phyloP scores from a whole-genome alignment of 495 filamentous ascomycete species.

The Talaromyces nanjingensis region DNA sequence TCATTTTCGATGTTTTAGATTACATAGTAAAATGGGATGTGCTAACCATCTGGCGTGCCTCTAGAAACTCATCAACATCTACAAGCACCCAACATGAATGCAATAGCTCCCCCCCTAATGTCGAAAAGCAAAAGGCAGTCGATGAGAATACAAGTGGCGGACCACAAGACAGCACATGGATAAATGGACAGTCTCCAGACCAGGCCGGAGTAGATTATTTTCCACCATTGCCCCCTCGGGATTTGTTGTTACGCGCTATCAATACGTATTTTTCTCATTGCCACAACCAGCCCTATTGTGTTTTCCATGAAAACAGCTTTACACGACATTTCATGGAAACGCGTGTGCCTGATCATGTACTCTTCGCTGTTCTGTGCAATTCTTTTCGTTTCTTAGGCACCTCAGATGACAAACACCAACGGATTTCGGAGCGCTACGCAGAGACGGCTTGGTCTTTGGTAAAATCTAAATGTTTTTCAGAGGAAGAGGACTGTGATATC shows the following conservation, averaged over 20 bases:
- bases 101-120: background rate
- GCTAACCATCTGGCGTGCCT: background rate
- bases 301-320: slow-evolving; percentile 23
- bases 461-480: slow-evolving; percentile 9
- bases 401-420: slow-evolving; percentile 13
- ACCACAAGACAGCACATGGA: slow-evolving; percentile 2
- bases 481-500: slow-evolving; percentile 16
- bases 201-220: background rate
- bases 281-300: slow-evolving; percentile 26
- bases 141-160: slow-evolving; percentile 2
- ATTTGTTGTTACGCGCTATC: background rate
- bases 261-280: slow-evolving; percentile 20
- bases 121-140: background rate
- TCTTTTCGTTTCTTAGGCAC: slow-evolving; percentile 16
- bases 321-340: slow-evolving; percentile 11
- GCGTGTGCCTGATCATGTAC: slow-evolving; percentile 17
- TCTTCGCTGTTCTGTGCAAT: slow-evolving; percentile 22
- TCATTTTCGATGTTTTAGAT: background rate
- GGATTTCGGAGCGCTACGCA: slow-evolving; percentile 20
- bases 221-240: background rate
- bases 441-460: slow-evolving; percentile 22
- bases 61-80: background rate
- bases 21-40: background rate
- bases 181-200: background rate
- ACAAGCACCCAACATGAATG: background rate